A percentile compares a stretch with the other conserved stretches of the same genome.
Conservation (phyloP, 768 basidiomycete genomes). For the Auriscalpium orientale region DNA sequence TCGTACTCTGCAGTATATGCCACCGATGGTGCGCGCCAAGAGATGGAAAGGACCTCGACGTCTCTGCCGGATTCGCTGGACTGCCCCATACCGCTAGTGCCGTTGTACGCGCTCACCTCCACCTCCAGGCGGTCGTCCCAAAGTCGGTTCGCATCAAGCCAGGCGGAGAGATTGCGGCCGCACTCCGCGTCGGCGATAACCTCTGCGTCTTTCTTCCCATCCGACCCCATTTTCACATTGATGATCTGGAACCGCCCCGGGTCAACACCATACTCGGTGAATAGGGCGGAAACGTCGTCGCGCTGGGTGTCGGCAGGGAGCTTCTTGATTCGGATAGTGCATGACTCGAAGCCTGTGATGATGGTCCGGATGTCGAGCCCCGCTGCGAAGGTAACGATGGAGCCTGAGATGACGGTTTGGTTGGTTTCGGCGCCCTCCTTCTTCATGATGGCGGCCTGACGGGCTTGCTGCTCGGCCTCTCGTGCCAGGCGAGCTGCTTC, state of each 20-base stretch:
- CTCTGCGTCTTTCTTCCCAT: slow-evolving; percentile 29
- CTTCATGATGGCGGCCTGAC: background rate
- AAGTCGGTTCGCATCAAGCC: slow-evolving; percentile 38
- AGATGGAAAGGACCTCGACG: slow-evolving; percentile 36
- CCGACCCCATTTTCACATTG: background rate
- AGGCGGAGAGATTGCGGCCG: slow-evolving; percentile 32
- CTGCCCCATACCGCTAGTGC: slow-evolving; percentile 35
- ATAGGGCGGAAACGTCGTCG: background rate
- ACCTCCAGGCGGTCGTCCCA: slow-evolving; percentile 38
- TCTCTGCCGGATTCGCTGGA: slow-evolving; percentile 20
- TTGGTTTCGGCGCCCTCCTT: background rate
- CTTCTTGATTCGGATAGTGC: background rate
- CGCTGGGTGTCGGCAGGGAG: background rate
- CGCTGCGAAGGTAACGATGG: background rate
- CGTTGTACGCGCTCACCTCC: slow-evolving; percentile 33
- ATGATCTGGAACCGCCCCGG: background rate
- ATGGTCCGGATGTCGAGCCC: background rate
- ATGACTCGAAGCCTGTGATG: background rate
- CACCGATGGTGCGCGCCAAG: slow-evolving; percentile 43
- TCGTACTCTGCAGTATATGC: slow-evolving; percentile 39
- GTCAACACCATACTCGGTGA: background rate
- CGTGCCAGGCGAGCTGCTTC: background rate
- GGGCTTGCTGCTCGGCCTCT: background rate
- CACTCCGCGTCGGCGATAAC: slow-evolving; percentile 36
- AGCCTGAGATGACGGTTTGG: background rate